Base-by-base conservation (phyloP, 768 basidiomycete species). In the Pleurotus citrinopileatus region DNA sequence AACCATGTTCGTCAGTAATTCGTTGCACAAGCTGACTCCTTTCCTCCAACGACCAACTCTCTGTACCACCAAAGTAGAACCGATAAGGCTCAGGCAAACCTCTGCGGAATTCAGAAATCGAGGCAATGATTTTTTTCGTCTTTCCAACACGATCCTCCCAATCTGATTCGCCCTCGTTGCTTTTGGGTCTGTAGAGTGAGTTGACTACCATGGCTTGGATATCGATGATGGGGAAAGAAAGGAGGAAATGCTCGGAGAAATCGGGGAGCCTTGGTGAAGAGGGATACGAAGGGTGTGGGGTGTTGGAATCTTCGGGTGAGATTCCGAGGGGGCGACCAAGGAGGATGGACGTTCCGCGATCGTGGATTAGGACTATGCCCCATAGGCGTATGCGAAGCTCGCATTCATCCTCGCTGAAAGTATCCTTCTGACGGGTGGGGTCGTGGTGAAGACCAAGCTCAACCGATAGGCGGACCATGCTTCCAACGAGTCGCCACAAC, bases 151-250 rank as follows among this genome's bases (percentile, higher is more conserved):
- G 61, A 89, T 85, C 40, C 82, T 81, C 77, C 91, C 83, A 56
- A 91, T 81, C 73, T 58, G 90, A 87, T 1, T 78, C 79, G 20
- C 76, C 78, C 67, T 87, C 86, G 43, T 77, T 78, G n/a, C n/a
- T n/a, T n/a, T 84, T 82, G 1, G 91, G 91, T 6, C 83, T 77
- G 63, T 93, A 94, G 6, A 94, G 76, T 8, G 89, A 89, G 64
- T 89, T 90, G 73, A 93, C 89, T 56, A 94, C 90, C 57, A 93
- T 91, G 3, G 91, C 91, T 59, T 94, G 91, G 54, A 94, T 90
- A 59, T 90, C 88, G 20, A 85, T 85, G 42, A 93, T 75, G 6
- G 87, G 84, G 51, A 84, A 81, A 17, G 87, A 90, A 22, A 85
- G 73, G 51, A 87, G 77, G 65, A 92, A 93, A 65, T 93, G 89